Base-by-base conservation (phyloP, 148 eudicot species). In the Vaccinium darrowii region DNA sequence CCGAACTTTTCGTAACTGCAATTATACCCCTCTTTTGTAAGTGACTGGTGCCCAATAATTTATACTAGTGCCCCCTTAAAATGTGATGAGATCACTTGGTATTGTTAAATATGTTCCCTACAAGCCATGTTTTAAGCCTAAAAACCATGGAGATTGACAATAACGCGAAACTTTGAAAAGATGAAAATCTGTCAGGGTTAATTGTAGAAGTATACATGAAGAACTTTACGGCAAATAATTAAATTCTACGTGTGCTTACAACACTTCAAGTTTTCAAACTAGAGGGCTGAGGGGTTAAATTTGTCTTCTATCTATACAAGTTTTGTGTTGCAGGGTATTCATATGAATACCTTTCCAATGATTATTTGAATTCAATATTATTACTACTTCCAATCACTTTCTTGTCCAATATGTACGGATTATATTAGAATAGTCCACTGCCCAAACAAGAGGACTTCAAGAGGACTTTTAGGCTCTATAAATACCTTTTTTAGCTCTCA, bases 381-480 rank as follows among this genome's bases (percentile, higher is more conserved):
- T 56, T 56, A 43, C 60, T 15, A 15, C 18, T 56, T 56, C 1
- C 19, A 15, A 14, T 56, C 60, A 56, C 19, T 56, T 56, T 56
- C 60, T 56, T 15, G 60, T 56, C 60, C 60, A 56, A 8, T 7
- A 36, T 2, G 39, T 36, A 60, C 67, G 67, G 11, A 60, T 18
- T 21, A 60, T 7, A 21, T 19, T 60, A 21, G 23, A 60, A 60
- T 60, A 21, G 25, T 19, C 60, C 60, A 56, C 19, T 56, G 15
- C 60, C 69, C 73, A 49, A 5, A 76, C 57, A 76, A 78, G 62
- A 30, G 62, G 36, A 52, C 81, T 6, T 52, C 57, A 76, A 78
- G 62, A 30, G 62, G 36, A 52, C 81, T 6, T 52, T 52, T n/a
- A 27, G 56, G 19, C 10, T 51, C 69, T 62, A 56, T 81, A 81